These are phyloP conservation scores for Strobilomyces confusus DNA, from an alignment of 768 basidiomycete genomes.

Conservation along the genomic window DNA sequence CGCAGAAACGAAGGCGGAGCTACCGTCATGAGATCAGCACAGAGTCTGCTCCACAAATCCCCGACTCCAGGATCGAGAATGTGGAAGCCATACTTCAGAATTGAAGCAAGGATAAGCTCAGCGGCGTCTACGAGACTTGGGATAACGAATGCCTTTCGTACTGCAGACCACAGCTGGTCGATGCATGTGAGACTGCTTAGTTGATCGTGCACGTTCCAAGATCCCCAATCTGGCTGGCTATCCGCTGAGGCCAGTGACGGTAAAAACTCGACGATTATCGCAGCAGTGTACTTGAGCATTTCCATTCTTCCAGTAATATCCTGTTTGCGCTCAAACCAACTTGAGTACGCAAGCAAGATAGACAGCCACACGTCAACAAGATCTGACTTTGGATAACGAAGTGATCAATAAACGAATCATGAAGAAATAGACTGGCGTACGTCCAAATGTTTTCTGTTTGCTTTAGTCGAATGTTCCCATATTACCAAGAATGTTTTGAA, in stretches of 20 bases:
- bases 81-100: constrained; percentile 43
- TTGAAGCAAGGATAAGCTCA: constrained; percentile 41
- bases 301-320: constrained; percentile 35
- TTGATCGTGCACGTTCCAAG: constrained; percentile 31
- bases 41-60: constrained; percentile 46
- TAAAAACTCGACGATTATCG: constrained; percentile 37
- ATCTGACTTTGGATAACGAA: constrained; percentile 28
- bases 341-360: constrained; percentile 48
- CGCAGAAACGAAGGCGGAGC: constrained; percentile 40
- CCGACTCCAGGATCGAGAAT: constrained; percentile 38
- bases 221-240: constrained; percentile 16
- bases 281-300: constrained; percentile 33
- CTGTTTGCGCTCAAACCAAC: constrained; percentile 37
- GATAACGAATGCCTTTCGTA: constrained; percentile 44
- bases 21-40: constrained; percentile 42
- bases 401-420: constrained; percentile 1
- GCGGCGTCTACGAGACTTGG: constrained; percentile 42
- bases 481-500: constrained; percentile 37
- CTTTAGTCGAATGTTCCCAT: constrained; percentile 33
- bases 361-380: constrained; percentile 51
- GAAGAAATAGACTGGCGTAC: constrained; percentile 22
- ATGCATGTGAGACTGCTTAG: constrained; percentile 37
- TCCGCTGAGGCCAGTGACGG: constrained; percentile 4
- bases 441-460: constrained; percentile 14
- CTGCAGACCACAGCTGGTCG: constrained; percentile 47